These are phyloP conservation scores for Sonneratia caseolaris DNA, from an alignment of 345 rosid genomes.

Conservation along the genomic window DNA sequence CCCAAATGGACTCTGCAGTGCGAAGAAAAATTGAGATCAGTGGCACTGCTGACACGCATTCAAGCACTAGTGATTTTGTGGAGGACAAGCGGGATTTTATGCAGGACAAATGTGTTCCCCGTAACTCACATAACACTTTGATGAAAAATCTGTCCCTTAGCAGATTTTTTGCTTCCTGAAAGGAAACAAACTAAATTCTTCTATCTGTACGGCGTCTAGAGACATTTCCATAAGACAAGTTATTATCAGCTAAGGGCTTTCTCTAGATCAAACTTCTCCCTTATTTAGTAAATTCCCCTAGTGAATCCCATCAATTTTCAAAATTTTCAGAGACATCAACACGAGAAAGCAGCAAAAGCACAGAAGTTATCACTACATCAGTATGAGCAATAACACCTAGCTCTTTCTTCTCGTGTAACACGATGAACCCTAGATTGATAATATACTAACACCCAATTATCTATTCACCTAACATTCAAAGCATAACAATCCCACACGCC, in stretches of 20 bases:
- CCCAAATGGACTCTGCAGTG: conserved; percentile 64
- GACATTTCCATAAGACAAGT: background rate
- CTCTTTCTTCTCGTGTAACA: background rate
- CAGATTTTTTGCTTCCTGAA: background rate
- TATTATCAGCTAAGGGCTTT: background rate
- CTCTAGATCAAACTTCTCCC: background rate
- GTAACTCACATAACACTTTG: background rate
- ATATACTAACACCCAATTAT: background rate
- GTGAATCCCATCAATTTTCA: background rate
- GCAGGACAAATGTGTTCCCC: too few species aligned
- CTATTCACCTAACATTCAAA: background rate
- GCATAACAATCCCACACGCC: background rate
- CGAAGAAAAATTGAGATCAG: conserved; percentile 16
- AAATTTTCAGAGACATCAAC: background rate
- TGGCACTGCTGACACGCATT: background rate
- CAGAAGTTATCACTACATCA: background rate
- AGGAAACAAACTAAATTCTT: background rate
- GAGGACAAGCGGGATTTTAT: too few species aligned
- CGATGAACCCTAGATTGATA: background rate
- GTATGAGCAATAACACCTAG: background rate
- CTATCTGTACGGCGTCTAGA: background rate
- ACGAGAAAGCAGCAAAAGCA: background rate
- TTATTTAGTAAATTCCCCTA: background rate
- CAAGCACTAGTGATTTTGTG: background rate
- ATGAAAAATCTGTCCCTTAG: background rate